Evolutionary conservation across 2,329 filamentous ascomycete species (phyloP).

Genomic region (Pseudocercospora musae): DNA sequence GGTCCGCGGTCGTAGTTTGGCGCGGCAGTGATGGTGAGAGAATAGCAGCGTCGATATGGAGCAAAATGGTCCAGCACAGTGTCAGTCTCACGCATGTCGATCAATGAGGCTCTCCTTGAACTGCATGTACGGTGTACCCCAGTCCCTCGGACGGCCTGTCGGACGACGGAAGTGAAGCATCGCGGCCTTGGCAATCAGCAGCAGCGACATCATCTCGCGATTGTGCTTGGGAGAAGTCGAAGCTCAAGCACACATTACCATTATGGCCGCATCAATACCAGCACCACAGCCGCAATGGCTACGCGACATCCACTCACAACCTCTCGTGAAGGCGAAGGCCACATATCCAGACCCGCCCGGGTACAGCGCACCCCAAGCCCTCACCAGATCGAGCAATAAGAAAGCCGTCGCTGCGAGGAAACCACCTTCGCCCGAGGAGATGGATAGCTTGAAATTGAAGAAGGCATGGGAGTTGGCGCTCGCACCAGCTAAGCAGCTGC

Average conservation of each 20-base stretch:
- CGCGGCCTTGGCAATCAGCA: not conserved
- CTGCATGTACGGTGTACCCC: no score
- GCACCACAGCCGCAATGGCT: conserved; percentile 70
- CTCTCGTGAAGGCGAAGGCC: conserved; percentile 63
- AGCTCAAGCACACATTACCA: not conserved
- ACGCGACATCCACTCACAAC: conserved; percentile 69
- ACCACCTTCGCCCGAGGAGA: conserved; percentile 74
- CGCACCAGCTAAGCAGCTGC: conserved; percentile 86
- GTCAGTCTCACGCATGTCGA: not conserved
- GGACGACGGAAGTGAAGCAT: conserved; percentile 1
- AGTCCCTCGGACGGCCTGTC: not conserved
- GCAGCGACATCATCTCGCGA: not conserved
- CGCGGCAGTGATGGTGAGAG: not conserved
- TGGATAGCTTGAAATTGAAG: conserved; percentile 93
- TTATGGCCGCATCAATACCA: conserved; percentile 31
- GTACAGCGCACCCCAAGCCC: conserved; percentile 55
- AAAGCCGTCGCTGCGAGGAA: conserved; percentile 50
- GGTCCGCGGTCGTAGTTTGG: not conserved
- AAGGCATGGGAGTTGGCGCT: conserved; percentile 98
- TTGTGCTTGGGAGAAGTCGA: not conserved
- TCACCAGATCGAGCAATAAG: conserved; percentile 21
- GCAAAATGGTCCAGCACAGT: not conserved
- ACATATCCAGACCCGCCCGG: conserved; percentile 77
- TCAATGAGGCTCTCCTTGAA: not conserved
- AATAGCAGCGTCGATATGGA: not conserved